Conservation (phyloP, 768 basidiomycete genomes). For the Auriscalpium orientale region DNA sequence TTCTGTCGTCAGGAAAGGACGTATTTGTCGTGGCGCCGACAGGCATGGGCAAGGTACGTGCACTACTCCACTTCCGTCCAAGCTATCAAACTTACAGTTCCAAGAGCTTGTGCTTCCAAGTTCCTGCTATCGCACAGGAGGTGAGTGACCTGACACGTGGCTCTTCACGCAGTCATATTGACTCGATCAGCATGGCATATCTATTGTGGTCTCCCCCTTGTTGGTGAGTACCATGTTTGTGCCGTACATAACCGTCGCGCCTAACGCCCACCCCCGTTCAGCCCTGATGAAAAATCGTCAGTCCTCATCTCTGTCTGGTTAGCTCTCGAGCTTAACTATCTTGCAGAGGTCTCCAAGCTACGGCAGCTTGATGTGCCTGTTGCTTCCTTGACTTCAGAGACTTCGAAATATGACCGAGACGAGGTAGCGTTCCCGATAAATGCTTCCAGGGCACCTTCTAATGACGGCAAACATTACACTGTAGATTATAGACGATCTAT, state of each 20-base stretch:
- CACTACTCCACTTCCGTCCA: neutral
- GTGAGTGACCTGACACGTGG: slow-evolving; percentile 26
- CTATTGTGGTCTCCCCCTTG: slow-evolving; percentile 71
- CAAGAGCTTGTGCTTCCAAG: slow-evolving; percentile 80
- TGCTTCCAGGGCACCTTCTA: neutral
- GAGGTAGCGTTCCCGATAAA: slow-evolving; percentile 31
- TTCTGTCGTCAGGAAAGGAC: slow-evolving; percentile 43
- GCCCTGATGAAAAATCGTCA: slow-evolving; percentile 81
- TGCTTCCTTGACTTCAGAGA: slow-evolving; percentile 62
- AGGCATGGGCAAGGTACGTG: slow-evolving; percentile 76
- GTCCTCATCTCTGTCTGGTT: slow-evolving; percentile 13
- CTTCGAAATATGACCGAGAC: slow-evolving; percentile 41
- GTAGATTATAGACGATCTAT: slow-evolving; percentile 57
- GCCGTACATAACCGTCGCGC: neutral
- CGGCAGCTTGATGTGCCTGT: slow-evolving; percentile 48
- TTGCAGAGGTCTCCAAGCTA: slow-evolving; percentile 56
- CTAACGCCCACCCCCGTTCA: slow-evolving; percentile 19
- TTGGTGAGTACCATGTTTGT: slow-evolving; percentile 37
- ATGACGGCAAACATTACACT: neutral
- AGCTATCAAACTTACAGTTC: neutral
- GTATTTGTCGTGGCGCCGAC: slow-evolving; percentile 80
- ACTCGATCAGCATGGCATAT: slow-evolving; percentile 48
- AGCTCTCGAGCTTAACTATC: neutral
- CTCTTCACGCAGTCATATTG: neutral
- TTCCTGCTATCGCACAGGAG: slow-evolving; percentile 63